Evolutionary conservation across 257 asterid species (phyloP).

Genomic region (Leptodermis oblonga): DNA sequence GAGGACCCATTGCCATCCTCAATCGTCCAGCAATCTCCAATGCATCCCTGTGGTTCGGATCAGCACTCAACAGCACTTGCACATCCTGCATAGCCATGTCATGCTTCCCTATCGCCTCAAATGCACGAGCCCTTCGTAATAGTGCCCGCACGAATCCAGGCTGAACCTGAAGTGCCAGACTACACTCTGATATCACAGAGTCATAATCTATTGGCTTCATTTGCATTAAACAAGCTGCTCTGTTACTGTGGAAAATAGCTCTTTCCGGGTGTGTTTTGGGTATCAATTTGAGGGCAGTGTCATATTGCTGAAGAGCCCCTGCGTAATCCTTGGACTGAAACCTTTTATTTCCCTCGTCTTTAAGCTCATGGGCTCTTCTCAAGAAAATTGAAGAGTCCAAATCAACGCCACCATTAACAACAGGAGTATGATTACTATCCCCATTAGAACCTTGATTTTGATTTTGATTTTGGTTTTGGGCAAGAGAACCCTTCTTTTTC

Average conservation of each 20-base stretch:
- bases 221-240: constrained; percentile 97
- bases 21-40: constrained; percentile 67
- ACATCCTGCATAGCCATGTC: constrained; percentile 87
- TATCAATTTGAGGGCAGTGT: constrained; percentile 67
- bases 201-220: constrained; percentile 89
- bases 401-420: constrained; percentile 57
- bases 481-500: constrained; percentile 65
- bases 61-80: constrained; percentile 52
- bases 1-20: constrained; percentile 62
- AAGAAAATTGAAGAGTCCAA: constrained; percentile 55
- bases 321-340: constrained; percentile 75
- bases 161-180: constrained; percentile 74
- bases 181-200: constrained; percentile 79
- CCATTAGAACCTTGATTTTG: constrained; percentile 36
- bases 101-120: constrained; percentile 70
- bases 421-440: constrained; percentile 35
- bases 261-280: constrained; percentile 82
- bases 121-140: constrained; percentile 82
- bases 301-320: constrained; percentile 79
- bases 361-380: constrained; percentile 85
- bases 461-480: constrained; percentile 36
- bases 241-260: constrained; percentile 89
- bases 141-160: constrained; percentile 67
- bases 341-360: constrained; percentile 87
- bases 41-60: constrained; percentile 67